Evolutionary conservation across 2,329 filamentous ascomycete species (phyloP).

Genomic region (Diplodia intermedia): DNA sequence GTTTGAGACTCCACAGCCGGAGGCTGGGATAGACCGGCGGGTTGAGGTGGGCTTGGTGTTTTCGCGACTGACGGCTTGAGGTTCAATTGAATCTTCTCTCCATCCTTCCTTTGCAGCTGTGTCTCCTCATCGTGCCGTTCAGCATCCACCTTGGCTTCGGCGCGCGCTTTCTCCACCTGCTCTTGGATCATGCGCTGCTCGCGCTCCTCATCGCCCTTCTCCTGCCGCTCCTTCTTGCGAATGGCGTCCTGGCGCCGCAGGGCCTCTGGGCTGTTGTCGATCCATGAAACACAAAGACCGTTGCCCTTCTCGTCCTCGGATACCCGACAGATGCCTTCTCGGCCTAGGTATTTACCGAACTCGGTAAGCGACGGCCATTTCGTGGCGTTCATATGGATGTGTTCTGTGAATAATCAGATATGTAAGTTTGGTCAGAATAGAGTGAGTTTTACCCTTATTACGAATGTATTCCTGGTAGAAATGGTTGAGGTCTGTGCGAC

Average conservation of each 20-base stretch:
- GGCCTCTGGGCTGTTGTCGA: conserved; percentile 89
- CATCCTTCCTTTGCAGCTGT: conserved; percentile 55
- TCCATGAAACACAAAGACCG: conserved; percentile 84
- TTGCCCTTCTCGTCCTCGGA: conserved; percentile 80
- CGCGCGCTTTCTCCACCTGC: conserved; percentile 69
- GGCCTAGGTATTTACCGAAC: conserved; percentile 84
- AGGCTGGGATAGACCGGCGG: conserved; percentile 4
- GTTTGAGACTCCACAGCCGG: conserved; percentile 28
- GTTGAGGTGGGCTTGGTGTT: conserved; percentile 1
- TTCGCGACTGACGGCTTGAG: conserved; percentile 41
- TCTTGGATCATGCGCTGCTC: conserved; percentile 83
- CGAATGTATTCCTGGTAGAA: conserved; percentile 96
- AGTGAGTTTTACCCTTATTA: conserved; percentile 47
- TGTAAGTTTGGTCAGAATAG: background rate
- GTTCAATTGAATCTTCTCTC: conserved; percentile 45
- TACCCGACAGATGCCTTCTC: conserved; percentile 86
- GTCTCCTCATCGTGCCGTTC: conserved; percentile 51
- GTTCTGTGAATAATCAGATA: conserved; percentile 45
- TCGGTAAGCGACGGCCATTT: conserved; percentile 88
- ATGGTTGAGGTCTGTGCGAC: conserved; percentile 70
- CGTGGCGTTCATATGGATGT: conserved; percentile 93
- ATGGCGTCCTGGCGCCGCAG: conserved; percentile 81
- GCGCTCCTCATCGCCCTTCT: conserved; percentile 88
- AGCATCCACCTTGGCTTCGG: conserved; percentile 53
- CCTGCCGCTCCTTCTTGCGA: conserved; percentile 80